phyloP scores from a whole-genome alignment of 495 filamentous ascomycete species.

The Penicillium waksmanii region DNA sequence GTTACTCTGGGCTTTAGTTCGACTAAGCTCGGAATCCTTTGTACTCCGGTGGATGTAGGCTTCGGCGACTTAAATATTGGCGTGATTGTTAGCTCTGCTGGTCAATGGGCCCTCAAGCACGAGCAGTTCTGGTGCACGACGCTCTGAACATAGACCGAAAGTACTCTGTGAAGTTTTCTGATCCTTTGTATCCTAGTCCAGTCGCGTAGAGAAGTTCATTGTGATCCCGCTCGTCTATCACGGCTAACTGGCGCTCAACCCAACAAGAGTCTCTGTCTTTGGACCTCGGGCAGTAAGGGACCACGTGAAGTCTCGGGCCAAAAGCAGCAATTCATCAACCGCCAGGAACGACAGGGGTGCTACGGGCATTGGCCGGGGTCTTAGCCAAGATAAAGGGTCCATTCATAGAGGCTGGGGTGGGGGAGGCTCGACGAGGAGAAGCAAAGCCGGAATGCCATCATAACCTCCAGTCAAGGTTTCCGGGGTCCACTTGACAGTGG shows the following conservation, averaged over 20 bases:
- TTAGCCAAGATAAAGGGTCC: neutral
- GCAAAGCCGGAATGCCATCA: constrained; percentile 1
- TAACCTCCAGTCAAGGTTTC: constrained; percentile 10
- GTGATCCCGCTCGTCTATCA: neutral
- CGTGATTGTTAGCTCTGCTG: constrained; percentile 6
- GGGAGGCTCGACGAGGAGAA: neutral
- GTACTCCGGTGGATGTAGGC: neutral
- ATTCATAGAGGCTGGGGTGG: neutral
- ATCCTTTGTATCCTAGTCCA: no score
- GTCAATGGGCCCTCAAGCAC: neutral
- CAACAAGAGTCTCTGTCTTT: neutral
- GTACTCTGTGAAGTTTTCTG: neutral
- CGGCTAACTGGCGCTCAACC: neutral
- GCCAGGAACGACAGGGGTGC: neutral
- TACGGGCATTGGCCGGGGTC: neutral
- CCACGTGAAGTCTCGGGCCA: neutral
- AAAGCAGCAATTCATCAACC: neutral
- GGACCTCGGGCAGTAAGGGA: neutral
- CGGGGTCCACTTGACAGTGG: constrained; percentile 10
- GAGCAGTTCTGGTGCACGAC: neutral
- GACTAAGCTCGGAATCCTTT: neutral
- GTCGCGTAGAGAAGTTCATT: neutral
- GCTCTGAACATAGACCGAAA: neutral
- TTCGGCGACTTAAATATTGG: constrained; percentile 6
- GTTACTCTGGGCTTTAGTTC: neutral